phyloP scores from a whole-genome alignment of 306 rosid genomes.

The Citrullus colocynthis region DNA sequence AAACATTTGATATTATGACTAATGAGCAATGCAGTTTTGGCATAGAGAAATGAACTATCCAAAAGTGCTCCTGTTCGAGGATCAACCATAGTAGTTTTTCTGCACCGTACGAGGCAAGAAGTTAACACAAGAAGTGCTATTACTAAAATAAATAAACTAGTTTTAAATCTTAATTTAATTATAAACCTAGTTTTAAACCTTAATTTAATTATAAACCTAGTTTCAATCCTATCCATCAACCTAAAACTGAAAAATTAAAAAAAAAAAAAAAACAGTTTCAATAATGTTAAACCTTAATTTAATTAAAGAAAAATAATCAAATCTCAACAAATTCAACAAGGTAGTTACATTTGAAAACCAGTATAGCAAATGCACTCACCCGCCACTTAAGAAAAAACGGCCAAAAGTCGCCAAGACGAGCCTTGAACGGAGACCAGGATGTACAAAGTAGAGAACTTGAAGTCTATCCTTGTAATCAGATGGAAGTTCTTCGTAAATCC shows the following conservation, averaged over 20 bases:
- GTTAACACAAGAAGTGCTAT: neutral
- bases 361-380: slow-evolving; percentile 29
- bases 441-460: slow-evolving; percentile 65
- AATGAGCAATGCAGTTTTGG: neutral
- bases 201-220: too few species aligned
- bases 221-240: neutral
- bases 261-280: neutral
- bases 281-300: neutral
- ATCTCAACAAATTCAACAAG: neutral
- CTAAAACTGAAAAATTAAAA: neutral
- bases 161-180: too few species aligned
- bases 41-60: neutral
- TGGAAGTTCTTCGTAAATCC: slow-evolving; percentile 91
- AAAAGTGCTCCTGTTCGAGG: neutral
- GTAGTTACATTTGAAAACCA: neutral
- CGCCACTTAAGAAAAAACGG: slow-evolving; percentile 74
- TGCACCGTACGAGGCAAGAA: neutral
- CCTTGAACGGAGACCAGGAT: slow-evolving; percentile 88
- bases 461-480: slow-evolving; percentile 65
- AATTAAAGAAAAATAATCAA: neutral
- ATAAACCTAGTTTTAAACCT: too few species aligned
- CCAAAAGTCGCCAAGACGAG: slow-evolving; percentile 78
- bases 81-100: neutral
- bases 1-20: neutral
- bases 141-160: neutral